phyloP scores from a whole-genome alignment of 345 rosid genomes.

The Conringia planisiliqua region DNA sequence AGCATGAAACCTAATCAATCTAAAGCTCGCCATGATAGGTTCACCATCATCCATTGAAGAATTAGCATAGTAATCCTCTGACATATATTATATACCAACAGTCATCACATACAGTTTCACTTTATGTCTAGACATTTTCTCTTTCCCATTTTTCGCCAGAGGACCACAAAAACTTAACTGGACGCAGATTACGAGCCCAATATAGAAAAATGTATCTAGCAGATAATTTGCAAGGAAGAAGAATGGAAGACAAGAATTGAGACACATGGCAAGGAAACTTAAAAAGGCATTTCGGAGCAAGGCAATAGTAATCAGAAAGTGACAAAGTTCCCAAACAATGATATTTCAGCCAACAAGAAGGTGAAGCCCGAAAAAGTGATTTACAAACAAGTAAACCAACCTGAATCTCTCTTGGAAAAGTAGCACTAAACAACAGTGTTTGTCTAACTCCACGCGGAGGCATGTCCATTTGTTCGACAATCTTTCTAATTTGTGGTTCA shows the following conservation, averaged over 20 bases:
- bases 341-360: conserved; percentile 4
- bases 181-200: not conserved
- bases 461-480: conserved; percentile 97
- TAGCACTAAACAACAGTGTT: conserved; percentile 95
- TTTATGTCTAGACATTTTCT: not conserved
- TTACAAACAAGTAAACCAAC: conserved; percentile 33
- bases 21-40: not conserved
- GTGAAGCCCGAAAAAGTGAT: conserved; percentile 5
- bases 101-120: not conserved
- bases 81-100: not conserved
- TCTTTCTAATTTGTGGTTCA: conserved; percentile 98
- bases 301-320: not conserved
- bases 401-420: conserved; percentile 98
- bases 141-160: not conserved
- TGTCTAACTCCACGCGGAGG: conserved; percentile 84
- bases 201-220: not conserved
- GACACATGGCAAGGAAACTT: conserved; percentile 1
- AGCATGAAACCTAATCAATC: conserved; percentile 1
- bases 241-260: not conserved
- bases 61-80: not conserved
- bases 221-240: not conserved
- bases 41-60: not conserved
- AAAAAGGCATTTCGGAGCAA: not conserved
- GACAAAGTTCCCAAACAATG: not conserved
- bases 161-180: not conserved